Base-by-base conservation (phyloP, 495 filamentous ascomycete genomes). In the Xylaria telfairii region DNA sequence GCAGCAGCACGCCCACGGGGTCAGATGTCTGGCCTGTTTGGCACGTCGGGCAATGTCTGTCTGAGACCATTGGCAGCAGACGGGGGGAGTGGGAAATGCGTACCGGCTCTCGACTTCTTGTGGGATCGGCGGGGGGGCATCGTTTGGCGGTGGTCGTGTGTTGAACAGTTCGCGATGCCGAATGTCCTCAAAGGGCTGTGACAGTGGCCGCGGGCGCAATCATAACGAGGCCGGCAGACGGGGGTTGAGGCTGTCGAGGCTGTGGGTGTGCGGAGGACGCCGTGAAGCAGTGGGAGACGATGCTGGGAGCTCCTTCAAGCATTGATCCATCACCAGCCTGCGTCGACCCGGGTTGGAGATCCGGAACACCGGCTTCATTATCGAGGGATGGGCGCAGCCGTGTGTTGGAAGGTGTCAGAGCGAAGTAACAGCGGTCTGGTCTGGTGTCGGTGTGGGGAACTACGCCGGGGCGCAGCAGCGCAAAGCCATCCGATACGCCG, bases 121-220 rank as follows among this genome's bases (percentile, higher is more conserved):
- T 91, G 89, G 34, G 87, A 87, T 77, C 87, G 83, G 74, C 89
- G 80, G 9, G 88, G 86, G 49, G 88, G 84, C 85, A 88, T 87
- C 59, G 63, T 72, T 63, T 30, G 56, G 53, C 5, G 19, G 21
- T 37, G 30, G 46, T 19, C 51, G 15, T 15, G 34, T 65, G 68
- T 70, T 49, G 61, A 65, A 59, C 44, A 26, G 39, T 41, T 64
- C 41, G 24, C 42, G 44, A 53, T 37, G 68, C 59, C 47, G 47
- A 30, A 12, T 6, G 19, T 49, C 42, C 17, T 24, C 32, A 53
- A 26, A n/a, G 24, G 21, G 21, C 54, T 19, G 59, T n/a, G n/a
- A n/a, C n/a, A n/a, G n/a, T n/a, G n/a, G n/a, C n/a, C 28, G 15
- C n/a, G 42, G n/a, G 37, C 47, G 34, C 24, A 21, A 34, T 65